phyloP scores from a whole-genome alignment of 306 rosid genomes.

The Parietaria judaica region DNA sequence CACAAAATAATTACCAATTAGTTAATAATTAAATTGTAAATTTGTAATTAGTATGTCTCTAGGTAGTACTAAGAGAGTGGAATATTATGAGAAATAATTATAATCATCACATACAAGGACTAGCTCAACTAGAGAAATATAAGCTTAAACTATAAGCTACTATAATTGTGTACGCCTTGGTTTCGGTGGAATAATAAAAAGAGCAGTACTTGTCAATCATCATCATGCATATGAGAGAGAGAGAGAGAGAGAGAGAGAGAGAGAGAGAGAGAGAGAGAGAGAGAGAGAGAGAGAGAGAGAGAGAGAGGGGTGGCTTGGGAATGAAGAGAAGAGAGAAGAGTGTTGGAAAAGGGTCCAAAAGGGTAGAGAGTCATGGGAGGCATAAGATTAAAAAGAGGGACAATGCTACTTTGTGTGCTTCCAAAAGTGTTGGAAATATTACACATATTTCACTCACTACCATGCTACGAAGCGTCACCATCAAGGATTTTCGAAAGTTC shows the following conservation, averaged over 20 bases:
- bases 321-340: background rate
- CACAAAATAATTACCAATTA: background rate
- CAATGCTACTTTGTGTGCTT: conserved; percentile 5
- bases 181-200: conserved; percentile 21
- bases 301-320: conserved; percentile 12
- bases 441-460: conserved; percentile 8
- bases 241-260: background rate
- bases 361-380: background rate
- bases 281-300: conserved; percentile 1
- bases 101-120: background rate
- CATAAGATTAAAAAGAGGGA: conserved; percentile 11
- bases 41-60: too few species aligned
- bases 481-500: conserved; percentile 6
- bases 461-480: conserved; percentile 17
- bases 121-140: background rate
- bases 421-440: conserved; percentile 13
- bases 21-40: too few species aligned
- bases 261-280: background rate
- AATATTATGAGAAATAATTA: background rate
- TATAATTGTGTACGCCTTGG: background rate
- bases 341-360: conserved; percentile 6
- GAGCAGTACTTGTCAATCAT: background rate
- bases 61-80: too few species aligned
- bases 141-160: conserved; percentile 27
- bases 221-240: background rate